phyloP scores from a whole-genome alignment of 768 basidiomycete species.

The Dioszegia aurantiaca region DNA sequence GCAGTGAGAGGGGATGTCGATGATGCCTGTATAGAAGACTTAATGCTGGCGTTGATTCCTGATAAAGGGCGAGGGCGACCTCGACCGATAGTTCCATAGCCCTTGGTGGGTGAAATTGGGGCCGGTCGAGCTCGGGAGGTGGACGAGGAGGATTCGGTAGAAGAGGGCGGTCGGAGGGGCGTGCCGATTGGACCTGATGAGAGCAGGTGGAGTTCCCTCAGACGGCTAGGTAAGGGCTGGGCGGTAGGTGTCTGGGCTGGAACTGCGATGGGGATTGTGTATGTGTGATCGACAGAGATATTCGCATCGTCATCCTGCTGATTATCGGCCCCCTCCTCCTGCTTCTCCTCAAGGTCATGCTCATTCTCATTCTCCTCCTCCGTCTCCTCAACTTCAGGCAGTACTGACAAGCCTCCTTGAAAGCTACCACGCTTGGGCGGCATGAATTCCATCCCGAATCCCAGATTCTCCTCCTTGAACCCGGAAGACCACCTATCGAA shows the following conservation, averaged over 20 bases:
- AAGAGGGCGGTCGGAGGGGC: conserved; percentile 14
- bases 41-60: conserved; percentile 12
- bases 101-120: conserved; percentile 31
- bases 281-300: not conserved
- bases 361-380: conserved; percentile 31
- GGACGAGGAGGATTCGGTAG: conserved; percentile 14
- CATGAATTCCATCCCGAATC: conserved; percentile 24
- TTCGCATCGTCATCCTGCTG: not conserved
- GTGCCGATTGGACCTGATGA: conserved; percentile 22
- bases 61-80: conserved; percentile 41
- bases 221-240: conserved; percentile 15
- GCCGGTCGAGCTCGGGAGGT: conserved; percentile 2
- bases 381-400: conserved; percentile 44
- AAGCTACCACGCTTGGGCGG: conserved; percentile 31
- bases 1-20: conserved; percentile 20
- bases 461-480: conserved; percentile 32
- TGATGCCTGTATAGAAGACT: not conserved
- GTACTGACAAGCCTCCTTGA: conserved; percentile 27
- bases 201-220: conserved; percentile 28
- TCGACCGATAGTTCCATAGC: conserved; percentile 40
- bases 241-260: not conserved
- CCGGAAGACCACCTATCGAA: conserved; percentile 27
- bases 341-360: not conserved
- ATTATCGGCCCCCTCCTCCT: not conserved
- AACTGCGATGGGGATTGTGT: not conserved